phyloP scores from a whole-genome alignment of 225 moss, liverwort and hornwort species.

The Rhytidiadelphus loreus region DNA sequence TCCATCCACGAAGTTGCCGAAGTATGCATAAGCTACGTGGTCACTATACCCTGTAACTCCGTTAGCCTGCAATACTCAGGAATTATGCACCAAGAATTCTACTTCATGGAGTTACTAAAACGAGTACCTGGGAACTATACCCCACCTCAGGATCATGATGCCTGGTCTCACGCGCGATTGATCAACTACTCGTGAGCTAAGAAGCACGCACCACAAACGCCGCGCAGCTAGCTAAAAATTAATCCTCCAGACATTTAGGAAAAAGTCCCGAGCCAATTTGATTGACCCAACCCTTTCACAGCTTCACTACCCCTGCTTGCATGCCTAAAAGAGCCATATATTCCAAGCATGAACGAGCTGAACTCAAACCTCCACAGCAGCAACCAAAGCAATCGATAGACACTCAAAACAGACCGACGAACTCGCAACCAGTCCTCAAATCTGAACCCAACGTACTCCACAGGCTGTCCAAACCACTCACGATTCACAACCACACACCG shows the following conservation, averaged over 20 bases:
- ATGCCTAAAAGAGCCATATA: neutral
- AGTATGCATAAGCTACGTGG: neutral
- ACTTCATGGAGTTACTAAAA: neutral
- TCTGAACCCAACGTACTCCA: neutral
- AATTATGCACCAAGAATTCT: neutral
- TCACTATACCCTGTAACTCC: neutral
- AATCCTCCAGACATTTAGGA: neutral
- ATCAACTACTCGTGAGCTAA: neutral
- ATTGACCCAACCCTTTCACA: neutral
- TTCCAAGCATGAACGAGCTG: neutral
- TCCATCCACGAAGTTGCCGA: neutral
- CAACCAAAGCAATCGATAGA: neutral
- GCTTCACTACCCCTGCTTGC: neutral
- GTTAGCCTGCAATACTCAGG: neutral
- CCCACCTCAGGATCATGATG: neutral
- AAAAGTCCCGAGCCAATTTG: neutral
- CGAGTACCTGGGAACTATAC: neutral
- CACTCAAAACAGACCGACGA: neutral
- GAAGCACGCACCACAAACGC: neutral
- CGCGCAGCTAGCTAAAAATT: neutral
- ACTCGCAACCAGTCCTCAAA: neutral
- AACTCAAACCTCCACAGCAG: neutral
- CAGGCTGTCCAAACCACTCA: neutral
- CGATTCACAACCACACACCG: neutral
- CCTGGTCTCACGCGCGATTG: neutral